A percentile compares a stretch with the other conserved stretches of the same genome.
Evolutionary conservation across 768 basidiomycete species (phyloP).

Genomic region (Xerocomellus chrysenteron): DNA sequence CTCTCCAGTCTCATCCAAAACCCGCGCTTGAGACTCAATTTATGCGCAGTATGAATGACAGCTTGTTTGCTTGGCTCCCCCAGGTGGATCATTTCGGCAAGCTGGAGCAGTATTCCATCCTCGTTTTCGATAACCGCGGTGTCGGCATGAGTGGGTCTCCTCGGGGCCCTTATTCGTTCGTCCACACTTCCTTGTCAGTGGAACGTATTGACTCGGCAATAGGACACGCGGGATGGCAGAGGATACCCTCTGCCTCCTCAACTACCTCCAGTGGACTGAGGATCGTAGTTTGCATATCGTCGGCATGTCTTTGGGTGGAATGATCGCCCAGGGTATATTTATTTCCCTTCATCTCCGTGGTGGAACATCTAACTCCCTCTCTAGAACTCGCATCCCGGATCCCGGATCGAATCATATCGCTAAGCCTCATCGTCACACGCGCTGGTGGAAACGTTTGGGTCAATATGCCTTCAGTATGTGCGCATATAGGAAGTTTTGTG

Average conservation of each 20-base stretch:
- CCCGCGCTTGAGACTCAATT: slow-evolving; percentile 4
- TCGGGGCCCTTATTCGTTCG: slow-evolving; percentile 74
- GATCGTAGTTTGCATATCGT: slow-evolving; percentile 65
- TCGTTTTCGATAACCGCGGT: slow-evolving; percentile 85
- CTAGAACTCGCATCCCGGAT: slow-evolving; percentile 68
- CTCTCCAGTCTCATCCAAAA: background rate
- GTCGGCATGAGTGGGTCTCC: slow-evolving; percentile 75
- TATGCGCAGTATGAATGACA: slow-evolving; percentile 53
- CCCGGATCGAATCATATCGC: slow-evolving; percentile 63
- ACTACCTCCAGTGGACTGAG: slow-evolving; percentile 70
- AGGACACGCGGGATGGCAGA: slow-evolving; percentile 80
- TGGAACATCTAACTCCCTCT: background rate
- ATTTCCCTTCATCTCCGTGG: background rate
- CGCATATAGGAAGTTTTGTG: background rate
- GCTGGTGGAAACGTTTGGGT: slow-evolving; percentile 57
- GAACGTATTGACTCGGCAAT: background rate
- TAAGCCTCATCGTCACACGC: slow-evolving; percentile 68
- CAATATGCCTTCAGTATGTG: slow-evolving; percentile 64
- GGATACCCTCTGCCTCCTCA: slow-evolving; percentile 63
- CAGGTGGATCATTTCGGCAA: slow-evolving; percentile 66
- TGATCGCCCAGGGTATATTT: slow-evolving; percentile 71
- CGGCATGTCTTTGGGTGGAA: slow-evolving; percentile 76
- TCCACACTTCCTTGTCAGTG: background rate
- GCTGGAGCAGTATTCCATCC: slow-evolving; percentile 52
- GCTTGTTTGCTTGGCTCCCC: slow-evolving; percentile 58